Evolutionary conservation across 352 stramenopile species (phyloP), one percentile per base, ranked within the genome.

Genomic region (Globisporangium alternatum): DNA sequence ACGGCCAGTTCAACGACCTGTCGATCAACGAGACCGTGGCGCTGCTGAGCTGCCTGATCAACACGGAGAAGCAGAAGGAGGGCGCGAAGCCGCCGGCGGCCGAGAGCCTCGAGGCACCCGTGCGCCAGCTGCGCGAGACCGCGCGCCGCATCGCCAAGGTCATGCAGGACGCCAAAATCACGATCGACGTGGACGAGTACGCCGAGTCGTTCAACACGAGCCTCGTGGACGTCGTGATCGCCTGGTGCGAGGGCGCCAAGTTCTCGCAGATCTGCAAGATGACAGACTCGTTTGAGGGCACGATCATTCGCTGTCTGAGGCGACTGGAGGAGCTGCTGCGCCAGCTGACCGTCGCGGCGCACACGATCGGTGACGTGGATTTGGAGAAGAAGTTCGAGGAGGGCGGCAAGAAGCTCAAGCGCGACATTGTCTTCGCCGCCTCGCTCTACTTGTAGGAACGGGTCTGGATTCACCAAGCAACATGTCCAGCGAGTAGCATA

Each of bases 351-450:
- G 80, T 90, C 60, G 97, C 97, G n/a, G 88, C 96, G 15, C 93
- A 97, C 72, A 95, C 95, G 35, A 99, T 99, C 64, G 98, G 98
- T 13, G 98, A 99, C 71, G 78, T 96, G 25, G 95, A 98, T 66
- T 83, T 99, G 3, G 88, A 98, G 79, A 89, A 95, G 52, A 99
- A 99, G 77, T 99, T 99, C 67, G 93, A 98, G 37, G 94, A 98
- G 64, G 96, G 95, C 48, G 89, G 93, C 68, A 97, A 98, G 70
- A 95, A 98, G 62, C 96, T 99, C 70, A 98, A 98, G 78, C 91
- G 98, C 57, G 98, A 99, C 71, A 99, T 99, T 77, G 97, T 99
- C 13, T 99, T 99, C 89, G 97, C 91, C n/a, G 97, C 93, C 54
- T 99, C 96, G 43, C 81, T 99, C 33, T 99, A 99, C 70, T 73